Evolutionary conservation across 2,329 filamentous ascomycete genomes (phyloP), one percentile per base, ranked within the genome.

Genomic region (Tolypocladium sp.): DNA sequence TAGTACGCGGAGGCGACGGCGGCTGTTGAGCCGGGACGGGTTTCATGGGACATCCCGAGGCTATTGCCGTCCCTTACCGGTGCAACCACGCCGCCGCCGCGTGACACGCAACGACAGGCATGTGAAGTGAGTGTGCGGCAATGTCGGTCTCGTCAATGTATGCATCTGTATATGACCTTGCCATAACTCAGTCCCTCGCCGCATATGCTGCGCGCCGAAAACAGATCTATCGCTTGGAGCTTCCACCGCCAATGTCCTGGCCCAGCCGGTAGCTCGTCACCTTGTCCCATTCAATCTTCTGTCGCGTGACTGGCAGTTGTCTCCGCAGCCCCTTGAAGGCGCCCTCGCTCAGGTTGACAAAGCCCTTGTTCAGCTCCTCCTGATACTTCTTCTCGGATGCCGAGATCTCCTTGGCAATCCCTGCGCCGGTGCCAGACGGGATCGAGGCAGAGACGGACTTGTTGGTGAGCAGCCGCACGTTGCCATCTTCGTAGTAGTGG

Each of bases 241-340:
- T 85, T 57, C 86, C 86, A 56, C 88, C 87, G 22, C 87, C 86
- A 73, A 91, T 90, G 70, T 91, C 89, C 74, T 91, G 88, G 33
- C 90, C 89, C 66, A 96, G 79, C 61, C 91, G 82, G 78, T 99
- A 99, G 66, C 91, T 92, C 53, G 91, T 89, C 65, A 99, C 91
- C 80, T 96, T 97, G 75, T 99, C 93, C 94, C 94, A 99, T 77
- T 99, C 94, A 67, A 99, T 93, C 83, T 97, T 97, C 80, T 99
- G 94, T 70, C 94, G 87, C 62, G 94, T 99, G 61, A 99, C 92
- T 0, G 94, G 94, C 71, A 99, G 78, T 77, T 97, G 94, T 75
- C 94, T 85, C 70, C 94, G 85, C 72, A 99, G 76, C 2, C 87
- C 86, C 83, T 97, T 99, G 78, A 99, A 99, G 1, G 92, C 91